Evolutionary conservation across 208 protist genomes (phyloP).

Genomic region (Leishmania major): DNA sequence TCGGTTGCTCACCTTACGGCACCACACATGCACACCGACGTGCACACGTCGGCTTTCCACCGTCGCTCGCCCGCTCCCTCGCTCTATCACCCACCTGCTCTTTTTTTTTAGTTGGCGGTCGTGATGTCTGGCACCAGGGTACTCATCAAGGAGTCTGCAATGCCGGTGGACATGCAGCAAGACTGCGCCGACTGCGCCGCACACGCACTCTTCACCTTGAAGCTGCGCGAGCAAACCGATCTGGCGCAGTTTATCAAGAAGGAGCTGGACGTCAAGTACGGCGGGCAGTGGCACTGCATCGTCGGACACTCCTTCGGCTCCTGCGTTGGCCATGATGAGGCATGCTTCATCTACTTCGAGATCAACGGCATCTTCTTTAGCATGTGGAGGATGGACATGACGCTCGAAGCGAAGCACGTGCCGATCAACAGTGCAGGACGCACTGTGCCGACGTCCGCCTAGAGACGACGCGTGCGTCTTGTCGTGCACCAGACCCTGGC

Average conservation of each 20-base stretch:
- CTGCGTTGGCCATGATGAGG: constrained; percentile 99
- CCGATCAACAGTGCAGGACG: neutral
- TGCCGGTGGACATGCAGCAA: constrained; percentile 83
- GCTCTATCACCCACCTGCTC: neutral
- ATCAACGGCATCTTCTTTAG: constrained; percentile 98
- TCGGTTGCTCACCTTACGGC: neutral
- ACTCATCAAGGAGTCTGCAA: constrained; percentile 79
- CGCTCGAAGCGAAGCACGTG: constrained; percentile 6
- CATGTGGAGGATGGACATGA: constrained; percentile 92
- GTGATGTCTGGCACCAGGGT: constrained; percentile 66
- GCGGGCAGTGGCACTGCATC: constrained; percentile 99
- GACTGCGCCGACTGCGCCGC: constrained; percentile 89
- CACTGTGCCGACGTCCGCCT: neutral
- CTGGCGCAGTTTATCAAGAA: constrained; percentile 99
- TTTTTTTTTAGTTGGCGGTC: neutral
- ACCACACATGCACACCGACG: neutral
- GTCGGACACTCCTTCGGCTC: constrained; percentile 99
- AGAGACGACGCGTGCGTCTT: neutral
- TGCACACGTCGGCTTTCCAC: neutral
- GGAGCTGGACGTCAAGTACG: constrained; percentile 98
- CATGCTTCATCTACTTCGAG: constrained; percentile 99
- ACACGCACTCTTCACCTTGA: constrained; percentile 59
- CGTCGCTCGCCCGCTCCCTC: neutral
- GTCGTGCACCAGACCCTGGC: neutral
- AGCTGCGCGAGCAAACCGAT: constrained; percentile 95